Percentiles rank a stretch among this genome's conserved stretches.
Evolutionary conservation across 2,329 filamentous ascomycete genomes (phyloP).

Genomic region (Rhynchosporium graminicola): DNA sequence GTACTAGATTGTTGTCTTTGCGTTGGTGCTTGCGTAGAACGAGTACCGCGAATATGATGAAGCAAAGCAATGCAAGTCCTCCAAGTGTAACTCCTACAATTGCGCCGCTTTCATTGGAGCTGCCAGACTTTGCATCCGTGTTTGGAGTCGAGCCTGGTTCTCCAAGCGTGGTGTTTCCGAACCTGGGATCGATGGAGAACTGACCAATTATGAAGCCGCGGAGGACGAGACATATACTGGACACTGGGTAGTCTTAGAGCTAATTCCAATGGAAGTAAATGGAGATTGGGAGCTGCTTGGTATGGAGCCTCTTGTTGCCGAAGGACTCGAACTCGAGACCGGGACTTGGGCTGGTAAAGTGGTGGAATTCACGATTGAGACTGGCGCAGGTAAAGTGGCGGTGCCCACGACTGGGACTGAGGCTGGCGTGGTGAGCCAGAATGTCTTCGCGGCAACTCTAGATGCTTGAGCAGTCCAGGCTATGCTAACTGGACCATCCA

Average conservation of each 20-base stretch:
- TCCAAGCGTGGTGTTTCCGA: not conserved
- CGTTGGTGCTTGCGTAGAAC: constrained; percentile 24
- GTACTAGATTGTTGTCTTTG: not conserved
- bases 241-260: not conserved
- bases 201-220: constrained; percentile 23
- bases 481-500: constrained; percentile 21
- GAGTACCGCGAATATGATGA: constrained; percentile 25
- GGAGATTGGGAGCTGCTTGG: not conserved
- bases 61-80: constrained; percentile 42
- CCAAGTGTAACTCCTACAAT: constrained; percentile 43
- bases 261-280: constrained; percentile 4
- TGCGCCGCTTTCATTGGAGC: constrained; percentile 36
- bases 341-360: not conserved
- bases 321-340: not conserved
- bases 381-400: constrained; percentile 2
- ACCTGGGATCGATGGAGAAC: not conserved
- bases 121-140: not conserved
- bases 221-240: not conserved
- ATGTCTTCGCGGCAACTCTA: constrained; percentile 20
- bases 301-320: not conserved
- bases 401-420: constrained; percentile 4
- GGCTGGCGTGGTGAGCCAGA: constrained; percentile 28
- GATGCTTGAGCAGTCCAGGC: constrained; percentile 15
- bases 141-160: constrained; percentile 8
- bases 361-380: not conserved